Evolutionary conservation across 345 rosid species (phyloP), one percentile per base, ranked within the genome.

Genomic region (Turritis glabra): DNA sequence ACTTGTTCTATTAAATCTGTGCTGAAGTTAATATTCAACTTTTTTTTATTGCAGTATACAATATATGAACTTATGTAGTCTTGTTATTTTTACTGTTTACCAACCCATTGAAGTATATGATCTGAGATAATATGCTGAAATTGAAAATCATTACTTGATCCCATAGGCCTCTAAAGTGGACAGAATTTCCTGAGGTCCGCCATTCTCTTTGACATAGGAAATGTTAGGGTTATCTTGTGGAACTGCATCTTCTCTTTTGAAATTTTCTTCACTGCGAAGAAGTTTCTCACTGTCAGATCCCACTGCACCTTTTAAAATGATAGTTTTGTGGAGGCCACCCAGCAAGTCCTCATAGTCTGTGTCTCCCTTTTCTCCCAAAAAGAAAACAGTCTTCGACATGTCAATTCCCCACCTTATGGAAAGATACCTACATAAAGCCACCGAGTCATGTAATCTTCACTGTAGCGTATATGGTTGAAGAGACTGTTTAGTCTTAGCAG

Each of bases 321-420:
- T 25, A 51, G 87, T 84, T 79, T 82, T 89, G 81, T 89, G 92
- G 68, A 88, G 91, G 55, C 98, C 94, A 37, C 84, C 87, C 30
- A 89, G 30, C 70, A 89, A 81, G 69, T 80, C 85, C 67, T 89
- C 92, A 38, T 84, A 82, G 83, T 91, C 98, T 6, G 96, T 89
- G 68, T 93, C 98, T 59, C 98, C 96, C 72, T 58, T 82, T 67
- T 85, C 97, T 17, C 98, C 97, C 78, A 85, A 77, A 72, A 93
- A 85, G 53, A 89, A 75, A 14, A 86, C 84, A 65, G 84, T 71
- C 69, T 81, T 89, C 0, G 92, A 75, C 40, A 86, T 82, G 72
- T 88, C 94, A 40, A 87, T 81, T 69, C 89, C 96, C 98, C 98
- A 89, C 68, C 83, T 85, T 37, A 89, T 82, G 50, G 88, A 89